Conservation (phyloP, 257 asterid species). For the Nicotiana benthamiana region DNA sequence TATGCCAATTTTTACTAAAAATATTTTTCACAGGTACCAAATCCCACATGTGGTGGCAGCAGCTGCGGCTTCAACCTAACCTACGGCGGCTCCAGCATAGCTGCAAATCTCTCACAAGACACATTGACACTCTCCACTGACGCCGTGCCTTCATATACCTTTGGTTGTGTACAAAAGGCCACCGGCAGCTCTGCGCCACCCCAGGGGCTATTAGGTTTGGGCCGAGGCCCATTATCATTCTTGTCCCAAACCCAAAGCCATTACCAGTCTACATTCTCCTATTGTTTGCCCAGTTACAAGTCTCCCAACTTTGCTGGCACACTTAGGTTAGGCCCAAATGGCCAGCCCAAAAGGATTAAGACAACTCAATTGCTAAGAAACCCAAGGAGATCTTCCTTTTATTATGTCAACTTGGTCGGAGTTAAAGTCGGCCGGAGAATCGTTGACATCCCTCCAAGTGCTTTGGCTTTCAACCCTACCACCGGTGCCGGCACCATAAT, state of each 20-base stretch:
- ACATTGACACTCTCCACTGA: conserved; percentile 53
- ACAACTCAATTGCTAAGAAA: conserved; percentile 51
- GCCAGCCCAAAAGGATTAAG: conserved; percentile 63
- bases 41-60: conserved; percentile 34
- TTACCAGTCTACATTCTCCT: conserved; percentile 66
- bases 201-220: conserved; percentile 67
- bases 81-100: conserved; percentile 55
- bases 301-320: conserved; percentile 52
- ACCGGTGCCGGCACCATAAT: conserved; percentile 74
- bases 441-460: conserved; percentile 43
- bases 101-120: conserved; percentile 50
- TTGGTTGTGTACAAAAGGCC: conserved; percentile 48
- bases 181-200: conserved; percentile 56
- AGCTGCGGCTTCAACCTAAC: conserved; percentile 59
- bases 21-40: conserved; percentile 41
- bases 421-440: conserved; percentile 46
- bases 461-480: conserved; percentile 51
- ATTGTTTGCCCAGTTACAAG: conserved; percentile 71
- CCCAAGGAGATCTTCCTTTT: conserved; percentile 68
- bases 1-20: background rate
- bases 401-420: conserved; percentile 58
- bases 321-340: conserved; percentile 51
- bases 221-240: conserved; percentile 67
- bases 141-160: conserved; percentile 39
- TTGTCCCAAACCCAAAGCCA: conserved; percentile 45